Evolutionary conservation across 768 basidiomycete genomes (phyloP).

Genomic region (Inosperma sp.): DNA sequence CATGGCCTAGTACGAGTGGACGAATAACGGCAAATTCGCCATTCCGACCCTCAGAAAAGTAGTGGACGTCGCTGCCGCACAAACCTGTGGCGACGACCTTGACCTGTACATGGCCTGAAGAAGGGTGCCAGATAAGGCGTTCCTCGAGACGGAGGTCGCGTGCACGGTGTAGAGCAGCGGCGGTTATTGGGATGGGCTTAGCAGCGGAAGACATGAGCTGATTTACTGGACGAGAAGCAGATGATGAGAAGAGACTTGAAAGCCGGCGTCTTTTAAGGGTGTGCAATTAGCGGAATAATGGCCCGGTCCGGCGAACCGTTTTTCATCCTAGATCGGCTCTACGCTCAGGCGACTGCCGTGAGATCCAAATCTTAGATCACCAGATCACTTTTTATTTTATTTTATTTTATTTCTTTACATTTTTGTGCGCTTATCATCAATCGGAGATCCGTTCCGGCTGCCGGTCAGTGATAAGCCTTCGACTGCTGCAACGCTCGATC

Average conservation of each 20-base stretch:
- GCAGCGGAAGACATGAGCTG: conserved; percentile 30
- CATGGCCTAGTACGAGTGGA: conserved; percentile 91
- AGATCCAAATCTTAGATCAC: conserved; percentile 2
- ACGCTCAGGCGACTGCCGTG: conserved; percentile 7
- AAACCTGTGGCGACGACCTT: conserved; percentile 79
- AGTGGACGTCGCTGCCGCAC: conserved; percentile 89
- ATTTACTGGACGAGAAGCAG: conserved; percentile 15
- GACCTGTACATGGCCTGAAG: conserved; percentile 72
- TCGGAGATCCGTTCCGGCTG: conserved; percentile 7
- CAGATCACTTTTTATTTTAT: neutral
- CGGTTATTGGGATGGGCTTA: conserved; percentile 53
- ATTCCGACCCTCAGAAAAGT: conserved; percentile 85
- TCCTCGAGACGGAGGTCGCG: conserved; percentile 79
- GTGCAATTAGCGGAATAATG: neutral
- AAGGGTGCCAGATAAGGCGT: conserved; percentile 68
- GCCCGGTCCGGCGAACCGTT: conserved; percentile 5
- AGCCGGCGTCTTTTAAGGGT: conserved; percentile 4
- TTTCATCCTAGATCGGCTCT: conserved; percentile 2
- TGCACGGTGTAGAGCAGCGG: conserved; percentile 80
- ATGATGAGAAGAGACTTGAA: conserved; percentile 3
- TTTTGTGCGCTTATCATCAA: conserved; percentile 8
- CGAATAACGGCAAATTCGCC: conserved; percentile 85
- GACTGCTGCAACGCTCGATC: conserved; percentile 38
- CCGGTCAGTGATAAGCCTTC: conserved; percentile 4
- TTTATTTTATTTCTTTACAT: neutral